Base-by-base conservation (phyloP, 106 monocot species). In the Dendrobium catenatum region DNA sequence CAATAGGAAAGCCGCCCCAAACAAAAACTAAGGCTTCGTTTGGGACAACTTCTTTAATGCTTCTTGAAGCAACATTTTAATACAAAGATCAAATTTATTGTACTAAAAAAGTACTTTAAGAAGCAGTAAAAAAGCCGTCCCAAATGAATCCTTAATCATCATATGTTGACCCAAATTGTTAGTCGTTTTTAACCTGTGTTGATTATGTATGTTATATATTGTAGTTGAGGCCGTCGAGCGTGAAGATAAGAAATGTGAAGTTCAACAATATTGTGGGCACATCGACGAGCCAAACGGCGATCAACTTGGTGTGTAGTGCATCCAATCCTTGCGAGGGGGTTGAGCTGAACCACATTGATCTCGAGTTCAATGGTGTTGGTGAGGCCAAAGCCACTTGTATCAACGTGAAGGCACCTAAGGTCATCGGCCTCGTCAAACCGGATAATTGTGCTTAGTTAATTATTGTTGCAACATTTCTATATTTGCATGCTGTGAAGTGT, bases 341-440 rank as follows among this genome's bases (percentile, higher is more conserved):
- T 27, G 22, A 61, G 64, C 18, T 82, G 10, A 42, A 43, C 8
- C 18, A 82, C 29, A 66, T 82, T 31, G 22, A 82, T 75, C 27
- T 82, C 15, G 16, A 59, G 43, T 76, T 76, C 22, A 6, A 17
- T 4, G 76, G 43, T 42, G 18, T 11, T 33, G 51, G 78, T 6
- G 22, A 22, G 19, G n/a, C 42, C 0, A 67, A 19, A 1, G 64
- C 82, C 4, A 70, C 4, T 42, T 83, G 83, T 40, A 6, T 68
- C 44, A 83, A 78, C 46, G 78, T 66, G 6, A 70, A 72, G 68
- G 82, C 51, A 8, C 70, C 33, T 15, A 40, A 7, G 11, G 0
- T 58, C 81, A 54, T 41, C 33, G 49, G 75, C 56, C 61, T 20
- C 15, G 75, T 76, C n/a, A 81, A 81, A 31, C 81, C 81, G 0